Conservation (phyloP, 1,284 basidiomycete genomes). For the Ceratobasidium sp. region DNA sequence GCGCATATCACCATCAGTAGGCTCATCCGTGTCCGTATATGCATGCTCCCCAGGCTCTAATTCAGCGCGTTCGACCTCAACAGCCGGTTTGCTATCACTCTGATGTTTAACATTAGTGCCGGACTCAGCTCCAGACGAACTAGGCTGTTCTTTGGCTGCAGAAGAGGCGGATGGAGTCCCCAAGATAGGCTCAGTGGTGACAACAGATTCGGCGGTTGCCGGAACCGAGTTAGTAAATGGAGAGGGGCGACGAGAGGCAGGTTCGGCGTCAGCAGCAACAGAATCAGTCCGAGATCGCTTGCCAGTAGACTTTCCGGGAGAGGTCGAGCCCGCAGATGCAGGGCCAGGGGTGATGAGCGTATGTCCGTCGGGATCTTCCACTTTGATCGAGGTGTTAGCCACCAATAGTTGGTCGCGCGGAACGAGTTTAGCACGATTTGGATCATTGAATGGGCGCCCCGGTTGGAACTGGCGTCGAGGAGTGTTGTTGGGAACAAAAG, state of each 20-base stretch:
- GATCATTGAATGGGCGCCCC: constrained; percentile 18
- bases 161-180: not conserved
- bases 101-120: not conserved
- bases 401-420: constrained; percentile 26
- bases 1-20: constrained; percentile 2
- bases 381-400: constrained; percentile 28
- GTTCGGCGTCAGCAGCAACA: constrained; percentile 35
- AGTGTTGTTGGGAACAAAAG: constrained; percentile 10
- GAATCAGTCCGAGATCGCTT: constrained; percentile 37
- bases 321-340: constrained; percentile 8
- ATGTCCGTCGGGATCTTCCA: constrained; percentile 22
- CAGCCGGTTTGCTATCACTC: not conserved
- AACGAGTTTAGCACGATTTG: constrained; percentile 14
- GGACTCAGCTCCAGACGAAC: not conserved
- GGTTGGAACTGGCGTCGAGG: constrained; percentile 20
- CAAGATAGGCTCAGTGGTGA: not conserved
- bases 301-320: constrained; percentile 30
- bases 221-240: constrained; percentile 33
- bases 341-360: constrained; percentile 5
- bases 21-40: not conserved
- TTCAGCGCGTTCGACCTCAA: not conserved
- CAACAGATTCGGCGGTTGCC: constrained; percentile 1
- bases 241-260: constrained; percentile 32
- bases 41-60: constrained; percentile 17
- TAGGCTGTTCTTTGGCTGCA: not conserved